A percentile compares a stretch with the other conserved stretches of the same genome.
Conservation (phyloP, 1,284 basidiomycete genomes). For the Coriolopsis trogii region DNA sequence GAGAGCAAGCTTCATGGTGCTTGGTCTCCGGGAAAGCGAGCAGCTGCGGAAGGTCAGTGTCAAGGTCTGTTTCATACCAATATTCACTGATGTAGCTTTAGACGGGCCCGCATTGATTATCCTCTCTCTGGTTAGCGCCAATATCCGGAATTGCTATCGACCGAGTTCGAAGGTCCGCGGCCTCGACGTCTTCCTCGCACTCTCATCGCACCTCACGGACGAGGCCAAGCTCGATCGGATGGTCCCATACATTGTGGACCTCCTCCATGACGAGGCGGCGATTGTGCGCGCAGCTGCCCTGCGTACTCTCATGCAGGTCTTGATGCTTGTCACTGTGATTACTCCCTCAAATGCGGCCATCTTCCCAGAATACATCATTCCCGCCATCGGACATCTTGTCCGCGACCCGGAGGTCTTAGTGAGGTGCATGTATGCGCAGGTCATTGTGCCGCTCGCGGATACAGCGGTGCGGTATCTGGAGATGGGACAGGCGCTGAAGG, state of each 20-base stretch:
- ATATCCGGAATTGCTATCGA: conserved; percentile 86
- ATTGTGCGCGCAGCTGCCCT: conserved; percentile 82
- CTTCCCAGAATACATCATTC: conserved; percentile 95
- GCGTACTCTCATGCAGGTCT: conserved; percentile 81
- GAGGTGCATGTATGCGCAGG: conserved; percentile 86
- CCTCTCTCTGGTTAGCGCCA: conserved; percentile 85
- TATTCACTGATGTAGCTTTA: conserved; percentile 28
- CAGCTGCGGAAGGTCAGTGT: conserved; percentile 62
- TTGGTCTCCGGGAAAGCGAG: conserved; percentile 46
- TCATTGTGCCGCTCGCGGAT: conserved; percentile 83
- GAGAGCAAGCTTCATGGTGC: conserved; percentile 54
- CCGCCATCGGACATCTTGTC: conserved; percentile 83
- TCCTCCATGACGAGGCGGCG: conserved; percentile 85
- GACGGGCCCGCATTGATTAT: conserved; percentile 84
- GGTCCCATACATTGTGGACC: conserved; percentile 89
- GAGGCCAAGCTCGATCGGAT: conserved; percentile 96
- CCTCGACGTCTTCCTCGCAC: conserved; percentile 86
- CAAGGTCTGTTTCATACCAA: conserved; percentile 6
- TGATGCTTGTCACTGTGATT: conserved; percentile 85
- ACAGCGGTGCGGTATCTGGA: conserved; percentile 87
- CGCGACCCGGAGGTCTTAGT: conserved; percentile 89
- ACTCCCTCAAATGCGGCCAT: conserved; percentile 89
- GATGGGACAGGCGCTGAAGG: conserved; percentile 89
- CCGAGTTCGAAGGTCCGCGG: conserved; percentile 88
- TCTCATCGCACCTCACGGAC: conserved; percentile 85